phyloP scores from a whole-genome alignment of 2,329 filamentous ascomycete genomes.

The Chlorencoelia australis region DNA sequence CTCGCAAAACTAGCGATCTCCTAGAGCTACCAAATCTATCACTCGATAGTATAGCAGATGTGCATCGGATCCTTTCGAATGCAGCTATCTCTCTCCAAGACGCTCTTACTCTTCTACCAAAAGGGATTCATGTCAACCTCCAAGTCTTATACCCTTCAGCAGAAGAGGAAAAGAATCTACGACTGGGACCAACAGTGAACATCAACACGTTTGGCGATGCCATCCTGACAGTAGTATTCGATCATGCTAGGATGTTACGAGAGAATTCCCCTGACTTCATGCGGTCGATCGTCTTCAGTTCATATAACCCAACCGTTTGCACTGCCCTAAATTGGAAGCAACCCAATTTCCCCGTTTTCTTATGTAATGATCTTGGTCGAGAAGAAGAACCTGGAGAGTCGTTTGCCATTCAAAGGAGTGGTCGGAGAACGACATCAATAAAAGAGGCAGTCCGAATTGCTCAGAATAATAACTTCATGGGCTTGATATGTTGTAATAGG shows the following conservation, averaged over 20 bases:
- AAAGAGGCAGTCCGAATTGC: constrained; percentile 93
- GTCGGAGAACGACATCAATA: constrained; percentile 69
- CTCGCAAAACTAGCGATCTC: constrained; percentile 31
- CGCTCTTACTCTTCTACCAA: constrained; percentile 63
- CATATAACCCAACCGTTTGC: constrained; percentile 82
- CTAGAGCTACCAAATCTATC: constrained; percentile 35
- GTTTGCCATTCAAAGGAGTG: constrained; percentile 37
- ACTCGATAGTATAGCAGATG: constrained; percentile 46
- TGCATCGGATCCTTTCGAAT: constrained; percentile 62
- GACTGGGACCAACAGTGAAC: constrained; percentile 65
- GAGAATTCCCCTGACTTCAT: constrained; percentile 60
- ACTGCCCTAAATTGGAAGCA: constrained; percentile 98
- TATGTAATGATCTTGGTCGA: constrained; percentile 83
- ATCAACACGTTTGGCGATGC: constrained; percentile 81
- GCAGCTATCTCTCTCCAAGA: constrained; percentile 74
- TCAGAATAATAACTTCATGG: constrained; percentile 97
- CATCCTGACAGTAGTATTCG: constrained; percentile 77
- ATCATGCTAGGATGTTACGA: constrained; percentile 67
- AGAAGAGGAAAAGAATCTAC: constrained; percentile 59
- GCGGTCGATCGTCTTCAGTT: constrained; percentile 86
- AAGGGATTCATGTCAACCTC: constrained; percentile 79
- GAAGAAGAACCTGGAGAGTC: constrained; percentile 34
- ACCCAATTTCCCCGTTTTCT: constrained; percentile 91
- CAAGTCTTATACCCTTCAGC: constrained; percentile 78
- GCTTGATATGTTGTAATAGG: constrained; percentile 78